Percentiles rank a stretch among this genome's conserved stretches.
Conservation (phyloP, 108 stramenopile genomes). For the Fistulifera solaris region DNA sequence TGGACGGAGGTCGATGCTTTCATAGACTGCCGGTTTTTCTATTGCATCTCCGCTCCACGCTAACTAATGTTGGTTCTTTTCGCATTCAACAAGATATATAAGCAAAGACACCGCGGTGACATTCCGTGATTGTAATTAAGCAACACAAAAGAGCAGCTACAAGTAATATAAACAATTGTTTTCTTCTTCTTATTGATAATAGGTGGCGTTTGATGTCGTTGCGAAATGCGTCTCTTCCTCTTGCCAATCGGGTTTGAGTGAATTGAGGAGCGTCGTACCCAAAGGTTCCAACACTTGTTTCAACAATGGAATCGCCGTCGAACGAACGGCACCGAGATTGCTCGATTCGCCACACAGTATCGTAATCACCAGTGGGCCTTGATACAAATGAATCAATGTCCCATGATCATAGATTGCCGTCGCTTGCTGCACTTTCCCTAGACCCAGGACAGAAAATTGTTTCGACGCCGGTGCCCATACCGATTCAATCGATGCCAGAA, state of each 20-base stretch:
- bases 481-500: slow-evolving; percentile 31
- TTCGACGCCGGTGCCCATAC: slow-evolving; percentile 51
- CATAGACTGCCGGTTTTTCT: too few species aligned
- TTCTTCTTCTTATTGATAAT: too few species aligned
- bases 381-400: slow-evolving; percentile 41
- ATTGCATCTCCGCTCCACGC: too few species aligned
- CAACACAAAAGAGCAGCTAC: too few species aligned
- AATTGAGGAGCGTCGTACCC: slow-evolving; percentile 32
- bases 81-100: too few species aligned
- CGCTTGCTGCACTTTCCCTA: slow-evolving; percentile 33
- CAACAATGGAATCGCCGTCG: slow-evolving; percentile 42
- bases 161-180: too few species aligned
- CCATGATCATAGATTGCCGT: slow-evolving; percentile 49
- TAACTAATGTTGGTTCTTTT: too few species aligned
- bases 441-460: slow-evolving; percentile 38
- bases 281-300: slow-evolving; percentile 36
- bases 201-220: too few species aligned
- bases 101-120: too few species aligned
- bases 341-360: slow-evolving; percentile 25
- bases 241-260: slow-evolving; percentile 12
- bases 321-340: slow-evolving; percentile 43
- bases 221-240: too few species aligned
- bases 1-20: too few species aligned
- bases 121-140: too few species aligned
- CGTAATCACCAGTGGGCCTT: slow-evolving; percentile 44